Percentiles rank a stretch among this genome's conserved stretches.
phyloP scores from a whole-genome alignment of 1,284 basidiomycete species.

The Tremellales sp. region DNA sequence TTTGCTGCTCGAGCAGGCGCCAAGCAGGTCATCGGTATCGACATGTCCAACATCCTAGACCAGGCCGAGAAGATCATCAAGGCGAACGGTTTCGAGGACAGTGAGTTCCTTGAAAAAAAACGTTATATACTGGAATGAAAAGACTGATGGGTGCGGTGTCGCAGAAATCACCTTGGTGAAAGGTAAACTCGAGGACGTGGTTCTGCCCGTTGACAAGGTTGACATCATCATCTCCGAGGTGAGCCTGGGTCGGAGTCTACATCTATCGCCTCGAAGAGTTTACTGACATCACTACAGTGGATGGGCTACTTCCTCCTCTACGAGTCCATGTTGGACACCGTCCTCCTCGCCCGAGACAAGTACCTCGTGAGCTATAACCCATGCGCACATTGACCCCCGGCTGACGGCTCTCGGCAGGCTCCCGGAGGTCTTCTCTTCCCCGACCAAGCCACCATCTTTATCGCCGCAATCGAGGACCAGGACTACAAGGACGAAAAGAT shows the following conservation, averaged over 20 bases:
- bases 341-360: conserved; percentile 92
- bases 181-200: conserved; percentile 92
- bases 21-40: conserved; percentile 93
- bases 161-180: conserved; percentile 93
- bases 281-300: conserved; percentile 34
- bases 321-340: conserved; percentile 99
- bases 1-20: conserved; percentile 98
- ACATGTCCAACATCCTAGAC: conserved; percentile 99
- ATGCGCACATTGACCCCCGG: neutral
- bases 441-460: conserved; percentile 86
- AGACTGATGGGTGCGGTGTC: conserved; percentile 10
- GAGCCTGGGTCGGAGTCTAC: conserved; percentile 12
- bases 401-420: conserved; percentile 49
- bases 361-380: conserved; percentile 64
- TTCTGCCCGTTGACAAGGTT: conserved; percentile 79
- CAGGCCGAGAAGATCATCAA: conserved; percentile 96
- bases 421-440: conserved; percentile 92
- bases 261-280: neutral
- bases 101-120: conserved; percentile 54
- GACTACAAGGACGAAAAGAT: conserved; percentile 99
- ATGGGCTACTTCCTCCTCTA: conserved; percentile 64
- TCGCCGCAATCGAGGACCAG: conserved; percentile 97
- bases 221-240: conserved; percentile 98
- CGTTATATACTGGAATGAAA: neutral
- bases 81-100: conserved; percentile 87